Evolutionary conservation across 202 grass and related monocot species (phyloP).

Genomic region (Setaria italica): DNA sequence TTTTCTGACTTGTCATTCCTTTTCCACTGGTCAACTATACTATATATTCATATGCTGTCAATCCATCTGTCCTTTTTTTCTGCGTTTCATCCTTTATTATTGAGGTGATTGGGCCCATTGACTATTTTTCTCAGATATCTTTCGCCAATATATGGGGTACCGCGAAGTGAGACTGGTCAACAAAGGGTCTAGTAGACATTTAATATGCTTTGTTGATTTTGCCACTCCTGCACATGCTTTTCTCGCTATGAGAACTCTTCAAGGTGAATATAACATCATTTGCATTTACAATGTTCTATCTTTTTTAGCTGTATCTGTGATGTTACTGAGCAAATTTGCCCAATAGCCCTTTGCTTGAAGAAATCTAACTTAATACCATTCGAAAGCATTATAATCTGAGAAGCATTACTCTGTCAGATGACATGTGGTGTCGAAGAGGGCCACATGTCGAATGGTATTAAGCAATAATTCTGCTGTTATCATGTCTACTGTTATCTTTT

Average conservation of each 20-base stretch:
- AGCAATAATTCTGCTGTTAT: neutral
- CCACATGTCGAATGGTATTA: neutral
- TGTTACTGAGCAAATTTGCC: neutral
- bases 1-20: neutral
- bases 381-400: neutral
- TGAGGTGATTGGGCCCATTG: constrained; percentile 43
- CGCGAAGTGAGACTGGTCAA: constrained; percentile 59
- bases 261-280: constrained; percentile 56
- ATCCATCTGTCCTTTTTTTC: neutral
- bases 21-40: neutral
- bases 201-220: constrained; percentile 86
- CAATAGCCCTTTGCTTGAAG: neutral
- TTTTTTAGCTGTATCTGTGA: neutral
- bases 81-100: neutral
- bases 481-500: neutral
- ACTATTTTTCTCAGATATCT: constrained; percentile 66
- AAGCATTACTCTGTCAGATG: neutral
- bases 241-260: constrained; percentile 60
- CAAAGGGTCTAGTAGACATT: constrained; percentile 51
- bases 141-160: constrained; percentile 62
- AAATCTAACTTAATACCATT: neutral
- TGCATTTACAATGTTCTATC: neutral
- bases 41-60: neutral
- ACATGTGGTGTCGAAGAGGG: neutral
- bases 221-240: constrained; percentile 66